Conservation (phyloP, 108 stramenopile species). For the Cylindrotheca closterium region DNA sequence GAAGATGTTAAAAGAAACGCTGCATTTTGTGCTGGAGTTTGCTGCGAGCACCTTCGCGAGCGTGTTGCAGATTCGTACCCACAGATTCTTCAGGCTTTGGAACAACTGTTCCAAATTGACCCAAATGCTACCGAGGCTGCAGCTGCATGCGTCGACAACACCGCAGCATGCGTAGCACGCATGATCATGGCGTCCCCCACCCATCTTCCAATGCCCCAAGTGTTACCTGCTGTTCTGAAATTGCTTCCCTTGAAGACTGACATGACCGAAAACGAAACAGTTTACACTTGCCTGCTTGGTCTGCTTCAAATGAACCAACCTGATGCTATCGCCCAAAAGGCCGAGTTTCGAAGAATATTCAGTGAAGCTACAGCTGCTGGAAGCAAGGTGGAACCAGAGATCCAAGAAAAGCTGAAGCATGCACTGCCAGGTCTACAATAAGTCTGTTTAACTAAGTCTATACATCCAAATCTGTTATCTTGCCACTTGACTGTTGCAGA, state of each 20-base stretch:
- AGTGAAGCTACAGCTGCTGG: constrained; percentile 56
- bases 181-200: constrained; percentile 90
- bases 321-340: constrained; percentile 61
- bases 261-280: constrained; percentile 94
- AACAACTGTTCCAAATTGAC: constrained; percentile 81
- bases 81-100: constrained; percentile 74
- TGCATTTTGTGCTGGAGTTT: constrained; percentile 90
- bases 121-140: constrained; percentile 59
- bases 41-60: constrained; percentile 84
- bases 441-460: too few species aligned
- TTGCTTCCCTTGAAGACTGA: constrained; percentile 90
- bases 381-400: constrained; percentile 76
- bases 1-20: constrained; percentile 91
- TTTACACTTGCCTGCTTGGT: constrained; percentile 90
- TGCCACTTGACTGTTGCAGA: too few species aligned
- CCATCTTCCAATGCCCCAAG: constrained; percentile 81
- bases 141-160: constrained; percentile 89
- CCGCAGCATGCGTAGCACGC: constrained; percentile 86
- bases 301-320: constrained; percentile 85
- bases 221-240: constrained; percentile 86
- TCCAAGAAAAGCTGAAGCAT: constrained; percentile 71
- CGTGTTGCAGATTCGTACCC: constrained; percentile 56
- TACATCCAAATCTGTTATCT: too few species aligned
- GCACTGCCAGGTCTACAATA: constrained; percentile 38
- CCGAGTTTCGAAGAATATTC: constrained; percentile 70